phyloP scores from a whole-genome alignment of 768 basidiomycete species.

The Russula griseocarnosa region DNA sequence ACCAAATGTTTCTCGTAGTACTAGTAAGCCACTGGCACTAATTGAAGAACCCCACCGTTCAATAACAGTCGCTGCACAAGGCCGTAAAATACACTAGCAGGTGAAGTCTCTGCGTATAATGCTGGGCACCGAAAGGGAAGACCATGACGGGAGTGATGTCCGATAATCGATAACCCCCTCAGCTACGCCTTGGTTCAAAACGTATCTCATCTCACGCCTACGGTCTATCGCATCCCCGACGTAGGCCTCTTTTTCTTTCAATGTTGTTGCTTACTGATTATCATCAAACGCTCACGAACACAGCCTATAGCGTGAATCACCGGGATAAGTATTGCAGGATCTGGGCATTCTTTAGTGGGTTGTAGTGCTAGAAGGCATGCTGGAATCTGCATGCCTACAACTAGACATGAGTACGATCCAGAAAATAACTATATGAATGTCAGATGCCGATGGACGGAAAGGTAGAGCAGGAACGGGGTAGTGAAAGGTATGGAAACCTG shows the following conservation, averaged over 20 bases:
- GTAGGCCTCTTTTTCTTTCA: background rate
- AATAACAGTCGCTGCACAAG: no score
- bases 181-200: background rate
- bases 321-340: background rate
- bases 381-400: background rate
- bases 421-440: background rate
- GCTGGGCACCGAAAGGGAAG: background rate
- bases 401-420: background rate
- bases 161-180: background rate
- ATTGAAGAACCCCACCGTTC: no score
- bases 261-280: background rate
- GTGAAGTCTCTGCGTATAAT: background rate
- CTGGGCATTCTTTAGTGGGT: background rate
- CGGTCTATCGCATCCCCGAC: background rate
- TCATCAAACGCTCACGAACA: background rate
- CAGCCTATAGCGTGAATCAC: background rate
- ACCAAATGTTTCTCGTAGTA: no score
- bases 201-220: background rate
- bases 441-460: background rate
- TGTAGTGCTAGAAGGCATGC: background rate
- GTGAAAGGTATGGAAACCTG: no score
- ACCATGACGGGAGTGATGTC: background rate
- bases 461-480: background rate
- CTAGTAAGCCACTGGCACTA: no score
- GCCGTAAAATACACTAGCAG: background rate